Conservation (phyloP, 2,329 filamentous ascomycete genomes). For the Verticillium dahliae region DNA sequence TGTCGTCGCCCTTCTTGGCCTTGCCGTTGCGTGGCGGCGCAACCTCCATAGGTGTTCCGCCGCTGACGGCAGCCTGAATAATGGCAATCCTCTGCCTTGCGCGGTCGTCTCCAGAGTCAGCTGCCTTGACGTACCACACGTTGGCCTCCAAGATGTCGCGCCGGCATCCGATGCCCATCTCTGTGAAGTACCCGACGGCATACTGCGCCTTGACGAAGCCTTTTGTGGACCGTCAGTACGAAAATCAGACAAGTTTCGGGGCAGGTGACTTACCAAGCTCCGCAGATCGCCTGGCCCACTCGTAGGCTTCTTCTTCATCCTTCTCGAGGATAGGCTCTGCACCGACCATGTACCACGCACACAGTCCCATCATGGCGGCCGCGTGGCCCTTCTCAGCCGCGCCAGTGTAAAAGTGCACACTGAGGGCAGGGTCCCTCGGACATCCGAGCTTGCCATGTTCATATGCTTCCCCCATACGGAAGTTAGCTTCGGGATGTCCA, state of each 20-base stretch:
- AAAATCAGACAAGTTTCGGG: neutral
- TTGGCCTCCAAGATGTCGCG: constrained; percentile 95
- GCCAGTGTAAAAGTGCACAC: constrained; percentile 94
- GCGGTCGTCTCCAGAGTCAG: constrained; percentile 83
- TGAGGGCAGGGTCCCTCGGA: constrained; percentile 83
- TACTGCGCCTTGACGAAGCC: constrained; percentile 77
- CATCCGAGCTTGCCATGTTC: constrained; percentile 86
- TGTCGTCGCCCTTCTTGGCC: constrained; percentile 46
- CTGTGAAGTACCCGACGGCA: constrained; percentile 92
- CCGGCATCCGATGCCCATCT: constrained; percentile 95
- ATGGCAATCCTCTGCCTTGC: constrained; percentile 81
- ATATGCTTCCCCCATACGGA: constrained; percentile 90
- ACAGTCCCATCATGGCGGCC: constrained; percentile 94
- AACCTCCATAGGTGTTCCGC: constrained; percentile 50
- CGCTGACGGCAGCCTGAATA: constrained; percentile 74
- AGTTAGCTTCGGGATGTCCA: constrained; percentile 79
- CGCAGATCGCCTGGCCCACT: constrained; percentile 87
- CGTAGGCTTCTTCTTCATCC: constrained; percentile 92
- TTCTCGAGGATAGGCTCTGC: constrained; percentile 88
- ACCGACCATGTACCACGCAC: constrained; percentile 97
- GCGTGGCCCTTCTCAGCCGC: constrained; percentile 81
- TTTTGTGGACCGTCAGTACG: constrained; percentile 23
- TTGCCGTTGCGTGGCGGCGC: constrained; percentile 44
- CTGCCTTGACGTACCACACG: constrained; percentile 95
- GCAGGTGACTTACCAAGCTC: constrained; percentile 61